These are phyloP conservation scores for Trichoderma citrinoviride DNA, from an alignment of 2,329 filamentous ascomycete genomes.

Conservation along the genomic window DNA sequence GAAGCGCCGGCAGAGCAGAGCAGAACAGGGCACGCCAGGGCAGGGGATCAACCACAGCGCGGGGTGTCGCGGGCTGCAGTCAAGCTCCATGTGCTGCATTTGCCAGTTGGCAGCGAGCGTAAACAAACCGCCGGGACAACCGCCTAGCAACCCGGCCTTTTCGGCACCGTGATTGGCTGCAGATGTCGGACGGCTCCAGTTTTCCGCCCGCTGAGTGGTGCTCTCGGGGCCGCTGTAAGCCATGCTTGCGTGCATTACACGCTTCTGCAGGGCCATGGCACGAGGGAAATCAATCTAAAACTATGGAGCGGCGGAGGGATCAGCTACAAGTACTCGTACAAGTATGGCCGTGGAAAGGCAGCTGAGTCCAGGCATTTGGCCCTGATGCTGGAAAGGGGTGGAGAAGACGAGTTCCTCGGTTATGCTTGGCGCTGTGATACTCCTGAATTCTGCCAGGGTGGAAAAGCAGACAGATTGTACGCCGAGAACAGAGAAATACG, in stretches of 20 bases:
- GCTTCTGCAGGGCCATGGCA: slow-evolving; percentile 12
- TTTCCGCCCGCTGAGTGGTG: not conserved
- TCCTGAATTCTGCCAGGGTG: slow-evolving; percentile 11
- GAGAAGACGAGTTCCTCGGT: not conserved
- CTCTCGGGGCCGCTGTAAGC: not conserved
- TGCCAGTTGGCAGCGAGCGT: slow-evolving; percentile 23
- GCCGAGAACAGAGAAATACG: no score
- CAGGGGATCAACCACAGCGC: slow-evolving; percentile 25
- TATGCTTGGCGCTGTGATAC: not conserved
- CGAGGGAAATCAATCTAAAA: slow-evolving; percentile 18
- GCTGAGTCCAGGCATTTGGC: not conserved
- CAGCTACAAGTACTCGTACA: no score
- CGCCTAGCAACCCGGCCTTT: slow-evolving; percentile 26
- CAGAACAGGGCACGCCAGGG: not conserved
- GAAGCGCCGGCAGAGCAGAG: slow-evolving; percentile 15
- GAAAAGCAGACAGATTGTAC: not conserved
- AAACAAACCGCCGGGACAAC: slow-evolving; percentile 28
- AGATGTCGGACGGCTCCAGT: not conserved
- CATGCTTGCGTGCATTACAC: slow-evolving; percentile 10
- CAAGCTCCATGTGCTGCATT: not conserved
- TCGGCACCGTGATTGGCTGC: not conserved
- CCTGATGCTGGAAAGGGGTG: not conserved
- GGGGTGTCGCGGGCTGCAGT: slow-evolving; percentile 24
- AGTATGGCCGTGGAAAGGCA: not conserved
- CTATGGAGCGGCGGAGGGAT: slow-evolving; percentile 1